Conservation (phyloP, 805 yeast genomes). For the Candida peoriensis region DNA sequence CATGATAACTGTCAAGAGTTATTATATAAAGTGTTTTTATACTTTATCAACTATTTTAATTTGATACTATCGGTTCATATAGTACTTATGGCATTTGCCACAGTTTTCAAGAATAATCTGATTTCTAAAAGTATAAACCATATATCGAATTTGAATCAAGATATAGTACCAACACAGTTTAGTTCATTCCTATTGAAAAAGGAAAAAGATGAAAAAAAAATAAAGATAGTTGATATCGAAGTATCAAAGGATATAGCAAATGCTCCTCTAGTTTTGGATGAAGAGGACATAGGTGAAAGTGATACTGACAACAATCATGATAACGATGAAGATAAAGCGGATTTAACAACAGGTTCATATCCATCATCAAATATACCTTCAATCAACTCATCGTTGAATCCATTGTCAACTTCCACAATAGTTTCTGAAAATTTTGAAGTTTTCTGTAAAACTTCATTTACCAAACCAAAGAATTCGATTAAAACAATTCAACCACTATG, state of each 20-base stretch:
- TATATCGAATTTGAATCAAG: conserved; percentile 11
- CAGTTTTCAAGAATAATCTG: conserved; percentile 20
- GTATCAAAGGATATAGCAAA: conserved; percentile 1
- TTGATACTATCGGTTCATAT: conserved; percentile 21
- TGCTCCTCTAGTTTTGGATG: not conserved
- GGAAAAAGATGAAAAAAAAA: conserved; percentile 10
- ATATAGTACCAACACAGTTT: conserved; percentile 2
- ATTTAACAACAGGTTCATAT: conserved; percentile 16
- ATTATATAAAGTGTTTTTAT: not conserved
- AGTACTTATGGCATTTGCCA: conserved; percentile 19
- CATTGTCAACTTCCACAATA: conserved; percentile 18
- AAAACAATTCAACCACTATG: conserved; percentile 43
- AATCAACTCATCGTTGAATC: conserved; percentile 5
- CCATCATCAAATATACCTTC: conserved; percentile 3
- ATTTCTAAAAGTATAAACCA: conserved; percentile 22
- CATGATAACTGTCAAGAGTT: no score
- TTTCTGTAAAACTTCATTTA: conserved; percentile 16
- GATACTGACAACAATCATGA: not conserved
- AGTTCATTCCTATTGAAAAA: conserved; percentile 9
- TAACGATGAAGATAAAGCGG: not conserved
- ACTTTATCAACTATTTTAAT: conserved; percentile 12
- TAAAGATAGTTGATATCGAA: conserved; percentile 15
- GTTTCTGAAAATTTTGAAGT: conserved; percentile 24
- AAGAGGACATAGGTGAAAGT: not conserved
- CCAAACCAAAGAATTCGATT: conserved; percentile 15